Percentiles rank a stretch among this genome's conserved stretches.
phyloP scores from a whole-genome alignment of 164 flowering plant species.

The Magnolia officinalis region DNA sequence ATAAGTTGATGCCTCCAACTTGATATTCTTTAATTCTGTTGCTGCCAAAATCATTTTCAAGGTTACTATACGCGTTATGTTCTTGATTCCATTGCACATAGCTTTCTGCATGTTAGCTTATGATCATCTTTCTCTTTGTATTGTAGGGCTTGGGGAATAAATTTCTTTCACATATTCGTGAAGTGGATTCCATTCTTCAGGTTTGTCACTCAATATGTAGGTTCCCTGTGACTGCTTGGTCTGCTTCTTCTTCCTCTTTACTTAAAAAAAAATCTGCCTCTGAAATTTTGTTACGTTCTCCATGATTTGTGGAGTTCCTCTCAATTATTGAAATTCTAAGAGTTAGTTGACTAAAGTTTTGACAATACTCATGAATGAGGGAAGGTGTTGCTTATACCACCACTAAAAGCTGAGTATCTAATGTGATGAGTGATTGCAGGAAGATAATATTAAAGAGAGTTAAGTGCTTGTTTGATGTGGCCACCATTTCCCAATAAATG shows the following conservation, averaged over 20 bases:
- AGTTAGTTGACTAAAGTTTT: no score
- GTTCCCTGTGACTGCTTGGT: not conserved
- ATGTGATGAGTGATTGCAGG: no score
- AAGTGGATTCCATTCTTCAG: conserved; percentile 95
- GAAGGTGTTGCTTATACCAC: no score
- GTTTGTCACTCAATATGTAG: conserved; percentile 31
- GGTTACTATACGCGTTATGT: not conserved
- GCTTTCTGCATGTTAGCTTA: not conserved
- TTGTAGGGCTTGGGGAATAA: conserved; percentile 83
- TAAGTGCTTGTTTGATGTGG: no score
- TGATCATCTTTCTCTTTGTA: not conserved
- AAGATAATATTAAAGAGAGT: no score
- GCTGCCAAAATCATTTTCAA: not conserved
- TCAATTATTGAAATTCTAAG: no score
- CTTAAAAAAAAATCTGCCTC: not conserved
- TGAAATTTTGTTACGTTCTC: not conserved
- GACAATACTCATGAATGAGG: no score
- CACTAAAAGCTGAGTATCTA: no score
- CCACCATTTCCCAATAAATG: no score
- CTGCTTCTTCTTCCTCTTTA: not conserved
- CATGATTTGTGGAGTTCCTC: not conserved
- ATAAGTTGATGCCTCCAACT: no score
- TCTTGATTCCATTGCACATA: not conserved
- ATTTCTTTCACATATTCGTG: conserved; percentile 84
- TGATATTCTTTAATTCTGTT: not conserved